Evolutionary conservation across 106 monocot species (phyloP).

Genomic region (Dendrobium officinale): DNA sequence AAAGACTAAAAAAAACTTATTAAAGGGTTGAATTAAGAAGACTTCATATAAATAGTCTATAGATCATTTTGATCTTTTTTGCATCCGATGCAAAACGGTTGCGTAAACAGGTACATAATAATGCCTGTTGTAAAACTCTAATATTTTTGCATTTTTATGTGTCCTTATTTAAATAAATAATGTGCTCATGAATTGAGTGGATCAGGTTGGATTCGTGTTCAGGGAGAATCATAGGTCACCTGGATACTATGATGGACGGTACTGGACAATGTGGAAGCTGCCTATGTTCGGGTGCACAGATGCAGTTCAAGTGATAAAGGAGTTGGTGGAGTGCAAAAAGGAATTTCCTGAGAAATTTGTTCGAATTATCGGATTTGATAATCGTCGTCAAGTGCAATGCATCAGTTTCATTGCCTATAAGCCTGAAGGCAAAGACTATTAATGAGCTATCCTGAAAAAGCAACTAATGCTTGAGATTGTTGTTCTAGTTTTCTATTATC

Average conservation of each 20-base stretch:
- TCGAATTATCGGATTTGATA: constrained; percentile 65
- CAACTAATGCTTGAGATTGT: too few species aligned
- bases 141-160: too few species aligned
- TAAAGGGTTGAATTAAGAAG: too few species aligned
- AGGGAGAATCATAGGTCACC: constrained; percentile 40
- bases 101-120: too few species aligned
- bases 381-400: constrained; percentile 50
- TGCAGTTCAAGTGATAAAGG: constrained; percentile 33
- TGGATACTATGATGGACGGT: constrained; percentile 66
- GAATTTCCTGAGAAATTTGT: constrained; percentile 32
- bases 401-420: constrained; percentile 56
- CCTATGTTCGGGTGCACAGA: constrained; percentile 68
- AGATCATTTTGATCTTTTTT: too few species aligned
- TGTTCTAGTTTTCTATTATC: too few species aligned
- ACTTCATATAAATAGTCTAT: too few species aligned
- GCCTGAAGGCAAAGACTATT: constrained; percentile 12
- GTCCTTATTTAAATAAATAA: too few species aligned
- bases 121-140: too few species aligned
- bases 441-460: too few species aligned
- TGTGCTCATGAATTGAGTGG: neutral
- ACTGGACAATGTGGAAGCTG: constrained; percentile 83
- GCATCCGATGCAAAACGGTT: too few species aligned
- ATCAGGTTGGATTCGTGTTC: constrained; percentile 40
- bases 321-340: constrained; percentile 36
- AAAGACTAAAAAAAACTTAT: too few species aligned